Conservation (phyloP, 2,329 filamentous ascomycete genomes). For the Fragosphaeria purpurea region DNA sequence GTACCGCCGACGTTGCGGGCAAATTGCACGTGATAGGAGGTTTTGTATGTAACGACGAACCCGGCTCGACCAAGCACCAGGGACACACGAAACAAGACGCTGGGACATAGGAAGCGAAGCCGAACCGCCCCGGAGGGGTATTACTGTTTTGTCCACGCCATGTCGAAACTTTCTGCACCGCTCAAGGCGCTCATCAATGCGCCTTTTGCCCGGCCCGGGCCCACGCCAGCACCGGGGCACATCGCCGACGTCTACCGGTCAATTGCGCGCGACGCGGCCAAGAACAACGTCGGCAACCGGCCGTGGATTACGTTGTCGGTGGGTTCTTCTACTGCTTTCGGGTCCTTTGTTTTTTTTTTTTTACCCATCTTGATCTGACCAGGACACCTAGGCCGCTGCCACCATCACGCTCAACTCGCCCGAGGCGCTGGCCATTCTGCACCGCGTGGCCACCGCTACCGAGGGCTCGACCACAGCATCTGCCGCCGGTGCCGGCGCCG, state of each 20-base stretch:
- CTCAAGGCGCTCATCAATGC: conserved; percentile 68
- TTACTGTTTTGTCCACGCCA: conserved; percentile 21
- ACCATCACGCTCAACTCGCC: conserved; percentile 84
- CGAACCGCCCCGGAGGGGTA: too few species aligned
- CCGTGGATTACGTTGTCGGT: conserved; percentile 61
- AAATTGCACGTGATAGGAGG: too few species aligned
- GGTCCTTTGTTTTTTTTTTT: conserved; percentile 3
- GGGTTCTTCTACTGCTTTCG: conserved; percentile 13
- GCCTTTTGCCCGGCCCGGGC: conserved; percentile 54
- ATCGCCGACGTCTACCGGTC: conserved; percentile 55
- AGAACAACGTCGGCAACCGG: conserved; percentile 50
- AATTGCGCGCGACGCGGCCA: conserved; percentile 52
- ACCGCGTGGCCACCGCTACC: conserved; percentile 40
- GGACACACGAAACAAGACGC: too few species aligned
- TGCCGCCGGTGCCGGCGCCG: conserved; percentile 6
- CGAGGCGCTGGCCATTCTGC: conserved; percentile 57
- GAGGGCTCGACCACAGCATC: conserved; percentile 3
- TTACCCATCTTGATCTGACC: too few species aligned
- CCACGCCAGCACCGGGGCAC: conserved; percentile 51
- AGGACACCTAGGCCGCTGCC: conserved; percentile 52
- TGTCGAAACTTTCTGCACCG: conserved; percentile 63
- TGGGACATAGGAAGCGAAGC: too few species aligned
- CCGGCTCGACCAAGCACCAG: too few species aligned
- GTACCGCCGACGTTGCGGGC: too few species aligned
- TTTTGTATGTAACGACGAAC: too few species aligned